Conservation (phyloP, 371 early-diverging fungal species). For the Dichotomocladium elegans region DNA sequence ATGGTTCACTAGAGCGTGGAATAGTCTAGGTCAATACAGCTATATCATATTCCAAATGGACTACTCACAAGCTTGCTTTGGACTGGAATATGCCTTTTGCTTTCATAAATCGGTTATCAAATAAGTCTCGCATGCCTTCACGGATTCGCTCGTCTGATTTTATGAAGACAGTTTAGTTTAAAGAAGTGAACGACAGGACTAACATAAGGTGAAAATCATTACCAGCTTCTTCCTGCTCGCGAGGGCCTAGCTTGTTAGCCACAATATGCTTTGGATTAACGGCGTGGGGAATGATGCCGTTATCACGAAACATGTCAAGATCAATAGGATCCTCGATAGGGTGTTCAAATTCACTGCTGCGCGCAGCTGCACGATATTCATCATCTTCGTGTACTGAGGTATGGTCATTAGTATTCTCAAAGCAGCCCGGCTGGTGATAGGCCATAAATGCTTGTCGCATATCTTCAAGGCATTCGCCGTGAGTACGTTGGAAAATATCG, state of each 20-base stretch:
- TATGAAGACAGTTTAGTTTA: not conserved
- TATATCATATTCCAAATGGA: not conserved
- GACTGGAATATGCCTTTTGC: conserved; percentile 41
- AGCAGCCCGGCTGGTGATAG: too few species aligned
- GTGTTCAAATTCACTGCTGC: conserved; percentile 20
- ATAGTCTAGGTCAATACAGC: not conserved
- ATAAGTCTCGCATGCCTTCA: conserved; percentile 37
- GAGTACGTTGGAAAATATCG: too few species aligned
- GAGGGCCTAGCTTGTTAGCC: conserved; percentile 39
- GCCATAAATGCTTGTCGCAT: too few species aligned
- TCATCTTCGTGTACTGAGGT: too few species aligned
- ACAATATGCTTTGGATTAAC: conserved; percentile 19
- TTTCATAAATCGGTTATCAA: conserved; percentile 50
- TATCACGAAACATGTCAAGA: conserved; percentile 15
- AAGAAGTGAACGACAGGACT: not conserved
- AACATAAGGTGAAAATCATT: not conserved
- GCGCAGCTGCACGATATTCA: conserved; percentile 1
- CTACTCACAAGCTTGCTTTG: conserved; percentile 27
- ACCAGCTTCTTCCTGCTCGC: conserved; percentile 54
- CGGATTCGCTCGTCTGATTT: conserved; percentile 43
- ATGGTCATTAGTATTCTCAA: too few species aligned
- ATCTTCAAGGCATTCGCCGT: too few species aligned
- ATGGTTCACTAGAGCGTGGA: conserved; percentile 29
- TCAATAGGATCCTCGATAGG: conserved; percentile 19
- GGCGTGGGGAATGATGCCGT: conserved; percentile 8